Conservation (phyloP, 768 basidiomycete species). For the Suillus discolor region DNA sequence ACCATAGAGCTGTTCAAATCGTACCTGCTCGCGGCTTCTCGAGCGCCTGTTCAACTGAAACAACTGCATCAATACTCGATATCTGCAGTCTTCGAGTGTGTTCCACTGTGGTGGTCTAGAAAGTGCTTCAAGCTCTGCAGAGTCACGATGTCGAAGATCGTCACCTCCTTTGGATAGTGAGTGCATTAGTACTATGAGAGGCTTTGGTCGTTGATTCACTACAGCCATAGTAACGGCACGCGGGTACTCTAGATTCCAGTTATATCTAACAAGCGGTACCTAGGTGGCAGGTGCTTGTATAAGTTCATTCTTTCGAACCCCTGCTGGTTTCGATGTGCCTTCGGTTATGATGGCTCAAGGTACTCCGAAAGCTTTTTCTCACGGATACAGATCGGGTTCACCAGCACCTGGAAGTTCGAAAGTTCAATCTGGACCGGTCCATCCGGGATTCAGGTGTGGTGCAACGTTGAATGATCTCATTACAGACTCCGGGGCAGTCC, state of each 20-base stretch:
- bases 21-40: neutral
- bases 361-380: neutral
- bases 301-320: neutral
- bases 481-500: neutral
- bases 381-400: neutral
- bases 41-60: neutral
- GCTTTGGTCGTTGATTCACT: neutral
- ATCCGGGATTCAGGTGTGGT: neutral
- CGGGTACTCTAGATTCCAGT: neutral
- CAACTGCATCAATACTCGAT: neutral
- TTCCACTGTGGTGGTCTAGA: neutral
- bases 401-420: too few species aligned
- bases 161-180: neutral
- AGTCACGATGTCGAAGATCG: neutral
- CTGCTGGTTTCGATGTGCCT: neutral
- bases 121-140: neutral
- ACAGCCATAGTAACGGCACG: neutral
- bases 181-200: neutral
- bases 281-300: too few species aligned
- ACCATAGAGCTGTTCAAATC: neutral
- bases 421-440: too few species aligned
- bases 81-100: neutral
- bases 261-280: too few species aligned
- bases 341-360: neutral
- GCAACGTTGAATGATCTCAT: neutral